Evolutionary conservation across 2,329 filamentous ascomycete species (phyloP).

Genomic region (Bipolaris victoriae): DNA sequence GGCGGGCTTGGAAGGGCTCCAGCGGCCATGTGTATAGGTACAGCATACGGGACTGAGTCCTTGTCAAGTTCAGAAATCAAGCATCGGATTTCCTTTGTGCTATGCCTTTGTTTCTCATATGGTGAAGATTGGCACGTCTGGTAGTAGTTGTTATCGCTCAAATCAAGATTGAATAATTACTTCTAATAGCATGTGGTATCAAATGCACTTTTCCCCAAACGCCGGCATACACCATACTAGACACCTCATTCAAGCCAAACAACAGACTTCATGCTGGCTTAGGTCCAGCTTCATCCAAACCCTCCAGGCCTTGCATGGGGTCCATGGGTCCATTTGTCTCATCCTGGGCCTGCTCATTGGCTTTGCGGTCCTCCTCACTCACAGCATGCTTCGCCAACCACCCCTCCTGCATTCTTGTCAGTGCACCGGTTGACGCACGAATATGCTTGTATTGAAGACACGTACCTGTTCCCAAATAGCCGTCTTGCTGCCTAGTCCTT

Average conservation of each 20-base stretch:
- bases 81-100: conserved; percentile 35
- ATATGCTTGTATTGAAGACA: conserved; percentile 24
- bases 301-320: conserved; percentile 95
- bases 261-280: conserved; percentile 66
- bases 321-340: conserved; percentile 68
- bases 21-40: conserved; percentile 35
- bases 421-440: not conserved
- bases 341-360: conserved; percentile 61
- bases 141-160: not conserved
- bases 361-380: conserved; percentile 75
- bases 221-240: conserved; percentile 29
- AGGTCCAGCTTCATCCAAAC: conserved; percentile 90
- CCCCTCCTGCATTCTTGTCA: conserved; percentile 70
- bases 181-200: conserved; percentile 15
- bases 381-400: conserved; percentile 90
- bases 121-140: not conserved
- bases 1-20: conserved; percentile 18
- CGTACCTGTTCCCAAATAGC: conserved; percentile 96
- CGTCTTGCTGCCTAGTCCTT: conserved; percentile 89
- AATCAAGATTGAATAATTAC: not conserved
- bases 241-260: not conserved
- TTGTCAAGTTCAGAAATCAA: conserved; percentile 28
- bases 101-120: not conserved
- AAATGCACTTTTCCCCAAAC: conserved; percentile 15
- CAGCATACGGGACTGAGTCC: conserved; percentile 21